Percentiles rank a stretch among this genome's conserved stretches.
phyloP scores from a whole-genome alignment of 768 basidiomycete species.

The Harrya chromipes region DNA sequence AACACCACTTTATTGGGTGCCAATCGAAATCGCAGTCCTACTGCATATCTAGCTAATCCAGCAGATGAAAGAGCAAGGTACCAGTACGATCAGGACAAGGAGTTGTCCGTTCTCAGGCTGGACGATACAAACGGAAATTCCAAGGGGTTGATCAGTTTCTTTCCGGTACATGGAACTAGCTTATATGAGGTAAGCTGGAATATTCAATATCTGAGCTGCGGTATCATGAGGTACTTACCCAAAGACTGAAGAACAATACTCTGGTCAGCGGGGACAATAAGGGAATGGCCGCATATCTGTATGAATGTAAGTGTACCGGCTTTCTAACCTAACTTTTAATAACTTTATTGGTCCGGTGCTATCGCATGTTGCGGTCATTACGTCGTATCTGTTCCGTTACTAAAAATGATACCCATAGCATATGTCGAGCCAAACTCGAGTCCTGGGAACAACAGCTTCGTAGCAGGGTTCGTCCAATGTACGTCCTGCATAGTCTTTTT shows the following conservation, averaged over 20 bases:
- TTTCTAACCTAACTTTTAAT: not conserved
- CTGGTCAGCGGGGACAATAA: constrained; percentile 82
- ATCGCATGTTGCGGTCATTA: not conserved
- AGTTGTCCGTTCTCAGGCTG: constrained; percentile 64
- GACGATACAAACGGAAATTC: constrained; percentile 55
- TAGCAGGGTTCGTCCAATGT: constrained; percentile 78
- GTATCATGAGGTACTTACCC: not conserved
- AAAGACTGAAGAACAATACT: constrained; percentile 62
- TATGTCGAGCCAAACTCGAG: constrained; percentile 58
- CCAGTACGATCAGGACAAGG: constrained; percentile 71
- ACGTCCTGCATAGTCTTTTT: constrained; percentile 19
- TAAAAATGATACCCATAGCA: constrained; percentile 35
- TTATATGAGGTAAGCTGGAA: constrained; percentile 55
- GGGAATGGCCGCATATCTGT: constrained; percentile 80
- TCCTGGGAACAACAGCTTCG: constrained; percentile 69
- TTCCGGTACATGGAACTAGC: constrained; percentile 77
- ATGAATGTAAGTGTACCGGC: constrained; percentile 53
- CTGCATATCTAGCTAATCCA: constrained; percentile 75
- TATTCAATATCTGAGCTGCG: not conserved
- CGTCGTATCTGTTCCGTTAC: not conserved
- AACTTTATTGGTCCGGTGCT: not conserved
- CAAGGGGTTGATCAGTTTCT: constrained; percentile 70
- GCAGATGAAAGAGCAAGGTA: constrained; percentile 64
- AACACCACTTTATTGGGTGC: constrained; percentile 67
- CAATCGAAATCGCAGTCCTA: constrained; percentile 73